These are phyloP conservation scores for Pestalotiopsis sp. DNA, from an alignment of 2,329 filamentous ascomycete genomes.

Conservation along the genomic window DNA sequence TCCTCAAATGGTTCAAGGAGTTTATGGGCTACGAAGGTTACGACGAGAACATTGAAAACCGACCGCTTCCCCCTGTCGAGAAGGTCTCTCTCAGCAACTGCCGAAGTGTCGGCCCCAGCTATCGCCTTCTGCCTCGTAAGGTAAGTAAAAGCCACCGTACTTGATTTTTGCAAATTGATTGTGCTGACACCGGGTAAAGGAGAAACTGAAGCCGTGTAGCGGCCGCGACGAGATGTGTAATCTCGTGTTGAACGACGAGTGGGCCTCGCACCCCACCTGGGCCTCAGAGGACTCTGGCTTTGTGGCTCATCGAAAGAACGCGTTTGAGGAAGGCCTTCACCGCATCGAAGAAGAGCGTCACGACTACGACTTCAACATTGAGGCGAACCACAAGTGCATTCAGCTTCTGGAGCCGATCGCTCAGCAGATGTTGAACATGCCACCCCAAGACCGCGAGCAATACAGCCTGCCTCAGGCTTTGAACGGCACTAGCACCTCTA, in stretches of 20 bases:
- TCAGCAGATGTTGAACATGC: constrained; percentile 83
- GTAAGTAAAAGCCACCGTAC: constrained; percentile 36
- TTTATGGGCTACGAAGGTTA: constrained; percentile 79
- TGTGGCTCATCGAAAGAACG: constrained; percentile 95
- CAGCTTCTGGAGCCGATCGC: constrained; percentile 94
- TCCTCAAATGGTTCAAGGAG: constrained; percentile 84
- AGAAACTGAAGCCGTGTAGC: constrained; percentile 87
- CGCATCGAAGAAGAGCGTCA: constrained; percentile 97
- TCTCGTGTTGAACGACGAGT: constrained; percentile 92
- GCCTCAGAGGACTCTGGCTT: constrained; percentile 97
- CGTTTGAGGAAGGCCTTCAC: constrained; percentile 90
- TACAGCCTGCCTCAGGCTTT: constrained; percentile 83
- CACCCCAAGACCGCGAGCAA: constrained; percentile 65
- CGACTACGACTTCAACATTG: constrained; percentile 98
- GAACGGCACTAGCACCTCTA: constrained; percentile 90
- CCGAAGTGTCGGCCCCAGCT: constrained; percentile 92
- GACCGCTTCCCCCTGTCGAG: constrained; percentile 71
- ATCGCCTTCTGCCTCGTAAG: constrained; percentile 85
- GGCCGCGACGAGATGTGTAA: constrained; percentile 94
- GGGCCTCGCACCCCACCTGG: constrained; percentile 98
- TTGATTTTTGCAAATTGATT: neutral
- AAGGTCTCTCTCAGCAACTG: constrained; percentile 94
- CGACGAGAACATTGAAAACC: constrained; percentile 78
- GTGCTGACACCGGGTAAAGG: constrained; percentile 40
- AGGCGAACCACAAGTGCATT: constrained; percentile 91